These are phyloP conservation scores for Candida dendrica DNA, from an alignment of 805 yeast species.

Conservation along the genomic window DNA sequence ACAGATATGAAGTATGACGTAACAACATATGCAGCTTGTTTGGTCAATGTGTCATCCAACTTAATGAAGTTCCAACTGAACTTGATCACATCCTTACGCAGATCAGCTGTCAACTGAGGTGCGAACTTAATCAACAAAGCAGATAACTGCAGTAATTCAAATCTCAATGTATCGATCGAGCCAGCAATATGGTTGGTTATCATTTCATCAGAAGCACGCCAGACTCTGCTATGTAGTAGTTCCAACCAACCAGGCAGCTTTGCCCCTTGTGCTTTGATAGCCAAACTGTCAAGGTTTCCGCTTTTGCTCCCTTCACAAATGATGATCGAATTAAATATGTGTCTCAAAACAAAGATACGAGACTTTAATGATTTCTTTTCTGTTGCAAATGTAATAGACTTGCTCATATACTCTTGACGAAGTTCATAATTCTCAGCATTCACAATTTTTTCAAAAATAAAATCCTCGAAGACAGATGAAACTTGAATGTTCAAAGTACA, in stretches of 20 bases:
- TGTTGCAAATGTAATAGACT: slow-evolving; percentile 43
- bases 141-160: slow-evolving; percentile 76
- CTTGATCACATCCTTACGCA: slow-evolving; percentile 79
- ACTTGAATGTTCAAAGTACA: slow-evolving; percentile 39
- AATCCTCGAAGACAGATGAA: slow-evolving; percentile 45
- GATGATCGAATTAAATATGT: slow-evolving; percentile 59
- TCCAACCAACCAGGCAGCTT: slow-evolving; percentile 55
- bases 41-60: slow-evolving; percentile 79
- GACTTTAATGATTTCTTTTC: slow-evolving; percentile 42
- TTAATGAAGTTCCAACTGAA: slow-evolving; percentile 93
- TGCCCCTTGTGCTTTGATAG: slow-evolving; percentile 24
- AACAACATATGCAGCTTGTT: slow-evolving; percentile 87
- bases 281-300: slow-evolving; percentile 41
- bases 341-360: slow-evolving; percentile 52
- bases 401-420: slow-evolving; percentile 44
- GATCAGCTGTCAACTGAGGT: slow-evolving; percentile 48
- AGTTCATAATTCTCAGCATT: slow-evolving; percentile 36
- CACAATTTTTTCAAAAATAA: slow-evolving; percentile 50
- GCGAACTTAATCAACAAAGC: slow-evolving; percentile 67
- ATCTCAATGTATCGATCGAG: slow-evolving; percentile 62
- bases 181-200: slow-evolving; percentile 54
- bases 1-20: slow-evolving; percentile 81
- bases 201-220: slow-evolving; percentile 59
- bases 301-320: slow-evolving; percentile 48
- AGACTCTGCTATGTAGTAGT: slow-evolving; percentile 53